These are phyloP conservation scores for Phytophthora hybrid DNA, from an alignment of 352 stramenopile genomes.

Conservation along the genomic window DNA sequence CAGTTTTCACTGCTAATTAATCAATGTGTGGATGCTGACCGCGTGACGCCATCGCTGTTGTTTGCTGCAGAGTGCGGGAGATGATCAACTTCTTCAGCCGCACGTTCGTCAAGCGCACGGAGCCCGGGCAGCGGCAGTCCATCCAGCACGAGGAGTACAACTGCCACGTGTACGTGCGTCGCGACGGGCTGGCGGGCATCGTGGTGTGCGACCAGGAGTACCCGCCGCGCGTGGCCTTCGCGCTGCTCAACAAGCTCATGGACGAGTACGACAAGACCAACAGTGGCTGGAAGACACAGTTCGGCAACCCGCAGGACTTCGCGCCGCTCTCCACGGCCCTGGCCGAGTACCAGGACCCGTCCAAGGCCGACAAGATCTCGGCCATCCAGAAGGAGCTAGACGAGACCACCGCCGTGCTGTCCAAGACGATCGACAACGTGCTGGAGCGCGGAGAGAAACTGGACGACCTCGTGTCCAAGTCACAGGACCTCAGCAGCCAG, in stretches of 20 bases:
- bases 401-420: conserved; percentile 98
- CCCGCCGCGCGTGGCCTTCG: conserved; percentile 97
- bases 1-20: too few relatives aligned
- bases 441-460: conserved; percentile 98
- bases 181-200: conserved; percentile 96
- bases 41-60: neutral
- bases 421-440: conserved; percentile 99
- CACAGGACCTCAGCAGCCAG: conserved; percentile 97
- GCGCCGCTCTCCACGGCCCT: conserved; percentile 93
- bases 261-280: conserved; percentile 95
- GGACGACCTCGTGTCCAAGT: conserved; percentile 99
- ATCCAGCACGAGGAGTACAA: conserved; percentile 99
- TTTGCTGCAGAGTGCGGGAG: conserved; percentile 91
- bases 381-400: conserved; percentile 99
- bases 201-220: conserved; percentile 99
- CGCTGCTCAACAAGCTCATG: conserved; percentile 96
- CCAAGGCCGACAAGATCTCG: conserved; percentile 99
- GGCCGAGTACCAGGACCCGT: conserved; percentile 97
- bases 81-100: conserved; percentile 99
- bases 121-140: conserved; percentile 96
- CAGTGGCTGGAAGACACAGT: conserved; percentile 68
- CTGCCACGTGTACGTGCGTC: conserved; percentile 98
- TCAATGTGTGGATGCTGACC: neutral
- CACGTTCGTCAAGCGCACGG: conserved; percentile 98
- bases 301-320: conserved; percentile 87